Evolutionary conservation across 257 asterid species (phyloP), one percentile per base, ranked within the genome.

Genomic region (Solanum appendiculatum): DNA sequence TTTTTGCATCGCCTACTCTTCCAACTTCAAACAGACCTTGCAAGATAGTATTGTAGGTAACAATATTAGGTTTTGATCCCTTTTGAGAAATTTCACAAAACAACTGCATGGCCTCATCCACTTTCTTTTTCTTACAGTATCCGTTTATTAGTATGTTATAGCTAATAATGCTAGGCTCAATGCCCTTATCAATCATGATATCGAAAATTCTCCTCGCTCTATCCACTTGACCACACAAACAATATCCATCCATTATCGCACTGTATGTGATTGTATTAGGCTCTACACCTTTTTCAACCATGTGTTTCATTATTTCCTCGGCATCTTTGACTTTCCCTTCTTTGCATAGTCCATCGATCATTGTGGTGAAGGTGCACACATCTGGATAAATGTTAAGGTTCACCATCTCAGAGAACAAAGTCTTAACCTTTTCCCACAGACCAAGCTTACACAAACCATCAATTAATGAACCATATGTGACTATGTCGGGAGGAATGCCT

Each of bases 391-490:
- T 42, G 46, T 2, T n/a, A 51, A 39, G 72, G 33, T 89, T 29
- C 64, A 89, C 12, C 84, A 39, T 77, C 58, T 44, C 58, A 77
- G 51, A 39, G 84, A 77, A 23, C 68, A 9, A 77, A 25, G 14
- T 36, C 86, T 20, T 89, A 58, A 23, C 66, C 29, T 21, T 58
- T 21, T 21, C 29, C 66, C 66, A 58, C 66, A 8, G 66, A 21
- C 29, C 29, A 3, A 58, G 66, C 66, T 58, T 58, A 58, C 66
- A 58, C 14, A 58, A 58, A 58, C 66, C 91, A 31, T 56, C 64
- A 44, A 89, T 72, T 25, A 86, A n/a, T 25, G 89, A 86, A 81
- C 7, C 23, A 33, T 36, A 87, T 6, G 87, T 85, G 25, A 74
- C 44, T 74, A 31, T n/a, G 15, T 44, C 13, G 0, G 5, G 29